phyloP scores from a whole-genome alignment of 1,284 basidiomycete species.

The Leccinum variabile region DNA sequence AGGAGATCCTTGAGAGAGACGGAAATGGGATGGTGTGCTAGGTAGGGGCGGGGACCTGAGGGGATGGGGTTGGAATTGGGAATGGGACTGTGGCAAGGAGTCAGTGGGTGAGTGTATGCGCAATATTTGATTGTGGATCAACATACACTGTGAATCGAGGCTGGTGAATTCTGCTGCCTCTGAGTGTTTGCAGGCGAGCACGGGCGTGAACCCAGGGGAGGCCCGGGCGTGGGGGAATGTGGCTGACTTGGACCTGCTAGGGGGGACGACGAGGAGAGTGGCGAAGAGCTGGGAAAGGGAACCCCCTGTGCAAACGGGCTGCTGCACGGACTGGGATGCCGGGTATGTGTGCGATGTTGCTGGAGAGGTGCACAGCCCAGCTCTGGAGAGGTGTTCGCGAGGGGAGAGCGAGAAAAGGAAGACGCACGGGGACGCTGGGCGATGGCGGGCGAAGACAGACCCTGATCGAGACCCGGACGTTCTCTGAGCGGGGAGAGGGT shows the following conservation, averaged over 20 bases:
- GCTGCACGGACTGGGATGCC: constrained; percentile 15
- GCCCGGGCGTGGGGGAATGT: constrained; percentile 2
- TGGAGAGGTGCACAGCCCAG: constrained; percentile 3
- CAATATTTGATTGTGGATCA: not conserved
- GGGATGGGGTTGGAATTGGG: constrained; percentile 12
- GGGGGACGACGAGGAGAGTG: constrained; percentile 11
- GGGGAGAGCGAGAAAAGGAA: constrained; percentile 20
- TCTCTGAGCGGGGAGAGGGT: constrained; percentile 26
- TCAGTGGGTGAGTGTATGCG: not conserved
- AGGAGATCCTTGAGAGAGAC: constrained; percentile 8
- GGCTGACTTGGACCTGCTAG: constrained; percentile 2
- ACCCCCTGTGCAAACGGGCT: constrained; percentile 16
- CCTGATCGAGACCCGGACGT: constrained; percentile 7
- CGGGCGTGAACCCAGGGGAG: not conserved
- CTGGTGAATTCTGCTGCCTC: constrained; percentile 11
- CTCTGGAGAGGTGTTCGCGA: constrained; percentile 14
- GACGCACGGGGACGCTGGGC: constrained; percentile 8
- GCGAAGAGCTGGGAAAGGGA: constrained; percentile 18
- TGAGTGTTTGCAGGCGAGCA: constrained; percentile 12
- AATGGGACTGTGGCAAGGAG: constrained; percentile 1
- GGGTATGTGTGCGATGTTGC: constrained; percentile 4
- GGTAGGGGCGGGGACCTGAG: constrained; percentile 9
- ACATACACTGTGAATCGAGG: constrained; percentile 16
- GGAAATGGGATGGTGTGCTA: constrained; percentile 8
- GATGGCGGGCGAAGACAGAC: not conserved